phyloP scores from a whole-genome alignment of 2,329 filamentous ascomycete species.

The Pseudocercospora fuligena region DNA sequence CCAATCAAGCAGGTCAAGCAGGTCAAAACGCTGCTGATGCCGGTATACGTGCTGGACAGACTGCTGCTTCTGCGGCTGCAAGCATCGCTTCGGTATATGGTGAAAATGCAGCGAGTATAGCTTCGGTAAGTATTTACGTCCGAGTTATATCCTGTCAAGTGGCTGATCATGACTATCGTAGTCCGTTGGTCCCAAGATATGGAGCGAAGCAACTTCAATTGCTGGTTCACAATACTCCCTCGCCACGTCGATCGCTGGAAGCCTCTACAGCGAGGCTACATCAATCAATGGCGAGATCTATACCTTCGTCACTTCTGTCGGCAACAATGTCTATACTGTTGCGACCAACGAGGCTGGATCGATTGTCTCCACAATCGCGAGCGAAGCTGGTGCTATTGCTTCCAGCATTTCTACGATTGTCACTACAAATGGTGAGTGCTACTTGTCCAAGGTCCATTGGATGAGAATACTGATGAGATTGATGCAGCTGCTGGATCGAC shows the following conservation, averaged over 20 bases:
- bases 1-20: neutral
- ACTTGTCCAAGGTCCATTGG: neutral
- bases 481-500: neutral
- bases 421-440: neutral
- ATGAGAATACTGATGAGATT: neutral
- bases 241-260: neutral
- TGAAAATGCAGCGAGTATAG: neutral
- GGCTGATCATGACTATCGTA: neutral
- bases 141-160: neutral
- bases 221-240: neutral
- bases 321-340: constrained; percentile 22
- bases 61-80: neutral
- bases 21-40: neutral
- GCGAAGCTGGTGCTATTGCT: neutral
- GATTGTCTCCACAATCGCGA: constrained; percentile 31
- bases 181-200: neutral
- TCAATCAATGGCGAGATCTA: neutral
- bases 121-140: neutral
- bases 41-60: neutral
- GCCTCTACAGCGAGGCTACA: neutral
- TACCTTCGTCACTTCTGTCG: constrained; percentile 16
- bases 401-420: neutral
- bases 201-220: neutral
- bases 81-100: neutral
- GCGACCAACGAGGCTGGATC: constrained; percentile 19